Evolutionary conservation across 352 stramenopile genomes (phyloP), one percentile per base, ranked within the genome.

Genomic region (Phytopythium litorale): DNA sequence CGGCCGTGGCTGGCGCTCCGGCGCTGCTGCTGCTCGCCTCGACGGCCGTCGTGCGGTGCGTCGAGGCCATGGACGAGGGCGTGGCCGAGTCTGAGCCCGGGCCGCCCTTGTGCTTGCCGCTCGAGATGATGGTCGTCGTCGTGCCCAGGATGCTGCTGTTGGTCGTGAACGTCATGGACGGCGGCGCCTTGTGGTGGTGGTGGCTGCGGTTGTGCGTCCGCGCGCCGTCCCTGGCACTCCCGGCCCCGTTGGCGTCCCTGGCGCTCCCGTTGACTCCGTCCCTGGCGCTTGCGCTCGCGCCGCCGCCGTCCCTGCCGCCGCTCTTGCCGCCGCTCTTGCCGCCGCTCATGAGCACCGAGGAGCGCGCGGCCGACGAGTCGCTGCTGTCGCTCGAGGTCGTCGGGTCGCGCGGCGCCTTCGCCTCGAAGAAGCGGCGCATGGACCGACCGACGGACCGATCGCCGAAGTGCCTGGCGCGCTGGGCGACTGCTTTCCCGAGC

Each of bases 91-190:
- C 49, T 46, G 13, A 19, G 9, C 28, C 28, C 28, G 28, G 28
- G 28, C 21, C 28, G 4, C 11, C 33, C 7, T 68, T 63, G 23
- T 60, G 52, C 25, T 70, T 68, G 28, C 58, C 62, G 33, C 51
- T 50, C 7, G 58, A n/a, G 25, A 77, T 55, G 38, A 78, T 66
- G n/a, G 68, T 76, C 9, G 65, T 69, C 45, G 63, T 73, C 33
- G 68, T 65, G 37, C 68, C 66, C 46, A 62, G 70, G 40, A 72
- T 65, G 49, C 65, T 61, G 58, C 68, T 76, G 11, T 51, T 76
- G 43, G 70, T 73, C 4, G 68, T 76, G 53, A 76, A 79, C 16
- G 65, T 66, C 71, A 76, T 67, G 48, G 68, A 13, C 15, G 38
- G 33, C 38, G 38, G 25, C 21, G 12, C 3, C 30, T 33, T 32